Evolutionary conservation across 2,329 filamentous ascomycete species (phyloP), one percentile per base, ranked within the genome.

Genomic region (Paraphoma sp.): DNA sequence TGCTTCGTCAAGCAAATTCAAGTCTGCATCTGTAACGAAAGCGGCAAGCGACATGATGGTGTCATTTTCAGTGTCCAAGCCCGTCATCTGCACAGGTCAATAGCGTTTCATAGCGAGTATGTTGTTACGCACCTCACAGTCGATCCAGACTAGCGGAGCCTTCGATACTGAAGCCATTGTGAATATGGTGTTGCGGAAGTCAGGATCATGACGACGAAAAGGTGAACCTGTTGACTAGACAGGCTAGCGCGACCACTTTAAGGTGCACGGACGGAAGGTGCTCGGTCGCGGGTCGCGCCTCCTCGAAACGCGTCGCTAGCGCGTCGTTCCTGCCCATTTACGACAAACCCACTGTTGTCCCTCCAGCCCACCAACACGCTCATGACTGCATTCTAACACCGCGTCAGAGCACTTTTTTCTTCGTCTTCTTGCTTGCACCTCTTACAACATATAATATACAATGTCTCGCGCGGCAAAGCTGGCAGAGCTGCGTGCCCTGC

Each of bases 41-140:
- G 93, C 97, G 77, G 90, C 94, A 54, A 98, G 90, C 69, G 96
- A 93, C 71, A 98, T 87, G 70, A 98, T 95, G 53, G 89, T 88
- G 72, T 98, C 94, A 31, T 82, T 87, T 56, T 90, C 86, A 1
- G 88, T 83, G 76, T 97, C 84, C 7, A 96, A 85, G 18, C 92
- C 92, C 31, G 92, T 98, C 95, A 99, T 99, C 92, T 96, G 65
- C 36, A 49, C 10, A 6, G n/a, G 42, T 74, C 45, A 68, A 52
- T 42, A 52, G 36, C 31, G 36, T 41, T 6, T 23, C n/a, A 18
- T 45, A n/a, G 17, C n/a, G 42, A 41, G 4, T 11, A 5, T 10
- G 12, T 10, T 17, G 31, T 14, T 29, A 46, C 65, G 47, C 74
- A 87, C 85, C 78, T 90, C 87, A 71, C 87, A 90, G 78, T 96